These are phyloP conservation scores for Chenopodium quinoa DNA, from an alignment of 148 eudicot species.

Conservation along the genomic window DNA sequence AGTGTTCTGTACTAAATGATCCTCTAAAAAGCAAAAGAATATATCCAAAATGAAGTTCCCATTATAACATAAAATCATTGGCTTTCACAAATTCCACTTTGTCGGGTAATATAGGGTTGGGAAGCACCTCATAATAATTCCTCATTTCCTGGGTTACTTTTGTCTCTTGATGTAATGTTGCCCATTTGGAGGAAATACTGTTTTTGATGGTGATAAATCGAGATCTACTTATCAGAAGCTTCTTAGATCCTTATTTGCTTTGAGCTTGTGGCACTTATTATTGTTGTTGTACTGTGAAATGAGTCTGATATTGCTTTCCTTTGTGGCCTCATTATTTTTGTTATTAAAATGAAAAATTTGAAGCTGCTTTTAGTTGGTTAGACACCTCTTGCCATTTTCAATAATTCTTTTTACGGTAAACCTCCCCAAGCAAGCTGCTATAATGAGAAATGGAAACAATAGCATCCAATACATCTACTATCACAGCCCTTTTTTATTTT, in stretches of 20 bases:
- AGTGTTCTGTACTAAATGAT: background rate
- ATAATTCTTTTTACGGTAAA: background rate
- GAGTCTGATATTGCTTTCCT: too few relatives aligned
- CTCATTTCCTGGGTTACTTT: background rate
- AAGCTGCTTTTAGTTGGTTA: too few relatives aligned
- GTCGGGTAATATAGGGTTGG: background rate
- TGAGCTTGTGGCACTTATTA: too few relatives aligned
- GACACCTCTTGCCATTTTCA: background rate
- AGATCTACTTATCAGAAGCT: too few relatives aligned
- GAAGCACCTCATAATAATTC: background rate
- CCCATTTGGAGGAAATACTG: background rate
- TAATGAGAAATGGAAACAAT: background rate
- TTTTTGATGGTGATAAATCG: background rate
- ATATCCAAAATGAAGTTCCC: background rate
- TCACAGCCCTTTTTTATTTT: background rate
- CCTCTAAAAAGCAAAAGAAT: background rate
- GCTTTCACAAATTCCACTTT: background rate
- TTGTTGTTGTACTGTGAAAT: too few relatives aligned
- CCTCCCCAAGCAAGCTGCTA: background rate
- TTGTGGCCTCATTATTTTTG: too few relatives aligned
- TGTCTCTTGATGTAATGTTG: background rate
- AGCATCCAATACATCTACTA: background rate
- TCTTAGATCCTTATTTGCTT: too few relatives aligned
- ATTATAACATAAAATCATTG: background rate
- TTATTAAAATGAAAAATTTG: too few relatives aligned